Evolutionary conservation across 1,139 yeast species (phyloP), one percentile per base, ranked within the genome.

Genomic region (Casaregolazyma lundiana): DNA sequence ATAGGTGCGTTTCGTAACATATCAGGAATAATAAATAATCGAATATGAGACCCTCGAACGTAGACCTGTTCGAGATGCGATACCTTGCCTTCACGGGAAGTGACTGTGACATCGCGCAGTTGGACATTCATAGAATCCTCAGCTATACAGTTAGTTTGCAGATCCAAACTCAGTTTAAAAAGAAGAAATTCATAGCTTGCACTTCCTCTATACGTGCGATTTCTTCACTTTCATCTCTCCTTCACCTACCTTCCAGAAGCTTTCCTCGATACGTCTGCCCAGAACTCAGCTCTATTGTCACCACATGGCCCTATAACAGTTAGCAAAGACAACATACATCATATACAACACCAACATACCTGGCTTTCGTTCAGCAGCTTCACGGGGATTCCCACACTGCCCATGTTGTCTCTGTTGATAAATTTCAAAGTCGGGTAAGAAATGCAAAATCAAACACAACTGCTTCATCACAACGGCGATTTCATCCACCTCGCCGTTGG

Each of bases 121-220:
- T 92, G 95, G 20, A 90, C 79, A 63, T 92, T 92, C 98, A 92
- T 92, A 63, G 84, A 90, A 62, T 92, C 98, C 67, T 81, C 92
- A 15, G 75, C 71, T 56, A 38, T 9, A 44, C 24, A 24, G 51
- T 47, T 46, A 45, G 49, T 11, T 17, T 9, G 21, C 15, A 8
- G 5, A 20, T 13, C 13, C n/a, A 30, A 17, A 35, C 22, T 35
- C 6, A 17, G 6, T 4, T 9, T 34, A n/a, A 24, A 8, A n/a
- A 24, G n/a, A 8, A n/a, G n/a, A 42, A 2, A 8, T 21, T n/a
- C 2, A 9, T 24, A 24, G n/a, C 30, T 8, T 8, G 30, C n/a
- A 8, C 9, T n/a, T 24, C n/a, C 9, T 24, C n/a, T 24, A n/a
- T 9, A 24, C 29, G 11, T 4, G n/a, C 11, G 29, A 3, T 2